These are phyloP conservation scores for Pythium apleroticum DNA, from an alignment of 352 stramenopile species.

Conservation along the genomic window DNA sequence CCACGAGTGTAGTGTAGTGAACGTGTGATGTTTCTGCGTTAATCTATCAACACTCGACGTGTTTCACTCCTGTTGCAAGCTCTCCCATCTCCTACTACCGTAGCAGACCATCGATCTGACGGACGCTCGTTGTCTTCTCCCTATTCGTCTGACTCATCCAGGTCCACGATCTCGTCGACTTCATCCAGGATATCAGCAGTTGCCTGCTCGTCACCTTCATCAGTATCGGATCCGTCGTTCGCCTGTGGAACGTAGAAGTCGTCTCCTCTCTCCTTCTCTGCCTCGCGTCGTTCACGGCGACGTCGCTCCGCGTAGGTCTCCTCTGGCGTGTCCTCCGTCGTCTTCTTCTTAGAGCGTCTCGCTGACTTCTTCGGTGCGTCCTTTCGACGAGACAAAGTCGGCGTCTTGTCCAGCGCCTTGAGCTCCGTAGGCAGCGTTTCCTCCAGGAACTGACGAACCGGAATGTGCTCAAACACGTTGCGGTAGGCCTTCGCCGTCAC, in stretches of 20 bases:
- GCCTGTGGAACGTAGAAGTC: constrained; percentile 47
- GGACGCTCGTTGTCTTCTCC: too few relatives aligned
- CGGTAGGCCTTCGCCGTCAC: constrained; percentile 58
- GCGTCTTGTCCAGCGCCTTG: constrained; percentile 51
- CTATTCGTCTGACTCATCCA: constrained; percentile 42
- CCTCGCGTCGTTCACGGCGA: constrained; percentile 20
- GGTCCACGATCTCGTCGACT: constrained; percentile 42
- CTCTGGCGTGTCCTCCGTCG: constrained; percentile 16
- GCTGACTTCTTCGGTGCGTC: constrained; percentile 18
- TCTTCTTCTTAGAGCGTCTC: constrained; percentile 11
- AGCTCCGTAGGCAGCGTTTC: constrained; percentile 39
- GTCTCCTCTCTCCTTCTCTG: constrained; percentile 40
- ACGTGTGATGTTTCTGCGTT: constrained; percentile 5
- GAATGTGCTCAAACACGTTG: constrained; percentile 59
- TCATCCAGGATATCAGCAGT: constrained; percentile 19
- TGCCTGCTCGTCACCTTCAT: constrained; percentile 9
- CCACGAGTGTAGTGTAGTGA: constrained; percentile 13
- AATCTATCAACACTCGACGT: constrained; percentile 1
- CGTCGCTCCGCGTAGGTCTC: constrained; percentile 31
- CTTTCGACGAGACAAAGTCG: constrained; percentile 49
- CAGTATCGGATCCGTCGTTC: constrained; percentile 22
- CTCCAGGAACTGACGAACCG: constrained; percentile 57
- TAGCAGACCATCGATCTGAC: too few relatives aligned
- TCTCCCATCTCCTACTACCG: too few relatives aligned
- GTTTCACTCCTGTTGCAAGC: neutral